Base-by-base conservation (phyloP, 768 basidiomycete genomes). In the Hericium alpestre region DNA sequence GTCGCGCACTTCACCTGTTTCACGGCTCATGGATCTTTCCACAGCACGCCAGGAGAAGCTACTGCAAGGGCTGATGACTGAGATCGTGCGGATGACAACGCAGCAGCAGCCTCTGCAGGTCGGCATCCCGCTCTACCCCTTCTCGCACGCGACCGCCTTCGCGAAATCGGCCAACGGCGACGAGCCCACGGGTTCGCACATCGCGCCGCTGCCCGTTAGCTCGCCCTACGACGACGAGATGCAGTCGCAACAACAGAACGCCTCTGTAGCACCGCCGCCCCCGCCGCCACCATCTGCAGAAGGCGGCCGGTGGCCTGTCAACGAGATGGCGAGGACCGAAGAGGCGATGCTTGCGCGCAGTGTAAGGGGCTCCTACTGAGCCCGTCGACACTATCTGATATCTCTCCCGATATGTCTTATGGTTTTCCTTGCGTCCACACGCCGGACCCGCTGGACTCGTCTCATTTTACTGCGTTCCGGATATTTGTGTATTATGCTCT, bases 41-140 rank as follows among this genome's bases (percentile, higher is more conserved):
- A 23, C 65, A 92, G 90, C 81, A 37, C 89, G 90, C 23, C 90
- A 93, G 71, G 90, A 93, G 68, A 80, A 80, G 60, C 72, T 93
- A 20, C 73, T 93, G 15, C 90, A 90, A 64, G 87, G 85, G 3
- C 74, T 91, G 39, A 91, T 92, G 90, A 74, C 80, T 49, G 90
- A 91, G 65, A 91, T 92, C 58, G 82, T 92, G 38, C 78, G 84
- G 56, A 81, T 90, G 76, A 92, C 90, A 16, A 82, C 78, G 12
- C 88, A 91, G 68, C 84, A 86, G 65, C 81, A 83, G 61, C 89
- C 90, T 16, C 75, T 91, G 38, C 83, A 88, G 67, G 84, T 90
- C 56, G 86, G 86, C 37, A 78, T 91, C 16, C 89, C 89, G 11
- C 74, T 90, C 46, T 90, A 86, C 72, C 86, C 86, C 4, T 90